Conservation (phyloP, 352 stramenopile species). For the Phytophthora macrochlamydospora region DNA sequence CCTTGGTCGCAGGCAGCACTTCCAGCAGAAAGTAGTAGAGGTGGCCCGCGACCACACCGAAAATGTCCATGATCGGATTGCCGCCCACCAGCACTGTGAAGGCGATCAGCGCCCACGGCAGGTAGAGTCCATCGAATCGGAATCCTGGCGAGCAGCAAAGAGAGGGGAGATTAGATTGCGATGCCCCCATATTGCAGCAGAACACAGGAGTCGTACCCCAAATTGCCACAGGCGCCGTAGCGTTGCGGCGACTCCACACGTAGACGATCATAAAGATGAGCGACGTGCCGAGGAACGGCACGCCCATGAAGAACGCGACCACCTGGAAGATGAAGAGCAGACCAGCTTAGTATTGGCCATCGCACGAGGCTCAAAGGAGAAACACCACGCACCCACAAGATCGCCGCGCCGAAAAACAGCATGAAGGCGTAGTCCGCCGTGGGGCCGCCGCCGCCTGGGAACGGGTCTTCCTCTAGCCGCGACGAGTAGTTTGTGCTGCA, state of each 20-base stretch:
- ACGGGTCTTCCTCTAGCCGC: conserved; percentile 85
- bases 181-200: not conserved
- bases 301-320: conserved; percentile 81
- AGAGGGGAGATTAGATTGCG: not conserved
- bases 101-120: conserved; percentile 89
- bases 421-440: conserved; percentile 91
- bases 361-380: not conserved
- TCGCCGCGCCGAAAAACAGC: conserved; percentile 80
- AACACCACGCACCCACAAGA: conserved; percentile 67
- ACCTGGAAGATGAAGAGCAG: conserved; percentile 41
- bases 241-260: conserved; percentile 89
- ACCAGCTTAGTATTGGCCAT: not conserved
- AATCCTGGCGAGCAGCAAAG: conserved; percentile 51
- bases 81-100: conserved; percentile 89
- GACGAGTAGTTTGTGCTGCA: conserved; percentile 83
- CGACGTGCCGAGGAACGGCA: conserved; percentile 83
- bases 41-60: conserved; percentile 86
- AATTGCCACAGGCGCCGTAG: conserved; percentile 80
- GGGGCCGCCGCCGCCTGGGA: conserved; percentile 75
- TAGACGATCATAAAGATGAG: conserved; percentile 93
- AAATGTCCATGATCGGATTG: conserved; percentile 88
- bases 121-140: conserved; percentile 86
- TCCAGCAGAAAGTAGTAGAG: conserved; percentile 92
- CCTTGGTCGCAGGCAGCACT: conserved; percentile 85
- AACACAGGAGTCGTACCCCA: conserved; percentile 57